Percentiles rank a stretch among this genome's conserved stretches.
These are phyloP conservation scores for Rhizopus arrhizus DNA, from an alignment of 371 early-diverging fungal species.

Conservation along the genomic window DNA sequence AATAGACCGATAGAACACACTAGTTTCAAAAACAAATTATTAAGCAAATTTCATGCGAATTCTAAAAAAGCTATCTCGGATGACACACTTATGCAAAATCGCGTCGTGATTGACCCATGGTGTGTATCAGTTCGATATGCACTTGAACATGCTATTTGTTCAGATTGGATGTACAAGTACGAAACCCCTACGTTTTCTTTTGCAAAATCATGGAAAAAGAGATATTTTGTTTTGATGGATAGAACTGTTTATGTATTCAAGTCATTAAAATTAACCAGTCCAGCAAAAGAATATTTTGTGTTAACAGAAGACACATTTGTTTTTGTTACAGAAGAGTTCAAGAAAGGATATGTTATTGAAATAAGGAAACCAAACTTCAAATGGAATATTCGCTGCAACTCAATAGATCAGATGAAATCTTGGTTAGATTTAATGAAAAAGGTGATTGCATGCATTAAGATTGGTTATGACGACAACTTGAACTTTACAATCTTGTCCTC, in stretches of 20 bases:
- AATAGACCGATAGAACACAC: neutral
- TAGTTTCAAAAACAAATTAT: slow-evolving; percentile 32
- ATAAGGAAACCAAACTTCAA: slow-evolving; percentile 42
- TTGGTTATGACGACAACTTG: slow-evolving; percentile 35
- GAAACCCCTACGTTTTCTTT: slow-evolving; percentile 41
- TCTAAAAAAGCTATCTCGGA: slow-evolving; percentile 36
- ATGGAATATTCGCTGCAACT: slow-evolving; percentile 47
- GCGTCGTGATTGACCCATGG: slow-evolving; percentile 34
- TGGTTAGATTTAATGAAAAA: slow-evolving; percentile 51
- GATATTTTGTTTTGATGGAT: slow-evolving; percentile 37
- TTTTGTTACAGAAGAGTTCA: slow-evolving; percentile 51
- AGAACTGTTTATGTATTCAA: slow-evolving; percentile 42
- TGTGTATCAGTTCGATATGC: slow-evolving; percentile 42
- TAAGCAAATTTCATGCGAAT: slow-evolving; percentile 38
- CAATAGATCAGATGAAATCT: slow-evolving; percentile 31
- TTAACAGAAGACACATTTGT: slow-evolving; percentile 50
- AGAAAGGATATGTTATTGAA: slow-evolving; percentile 45
- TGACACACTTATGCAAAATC: slow-evolving; percentile 8
- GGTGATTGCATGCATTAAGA: slow-evolving; percentile 41
- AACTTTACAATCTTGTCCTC: slow-evolving; percentile 22
- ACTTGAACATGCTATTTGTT: slow-evolving; percentile 28
- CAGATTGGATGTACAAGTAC: slow-evolving; percentile 40
- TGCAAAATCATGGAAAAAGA: slow-evolving; percentile 45
- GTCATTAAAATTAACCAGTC: slow-evolving; percentile 35
- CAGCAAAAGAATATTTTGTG: slow-evolving; percentile 43